Conservation (phyloP, 2,329 filamentous ascomycete genomes). For the Whalleya microplaca region DNA sequence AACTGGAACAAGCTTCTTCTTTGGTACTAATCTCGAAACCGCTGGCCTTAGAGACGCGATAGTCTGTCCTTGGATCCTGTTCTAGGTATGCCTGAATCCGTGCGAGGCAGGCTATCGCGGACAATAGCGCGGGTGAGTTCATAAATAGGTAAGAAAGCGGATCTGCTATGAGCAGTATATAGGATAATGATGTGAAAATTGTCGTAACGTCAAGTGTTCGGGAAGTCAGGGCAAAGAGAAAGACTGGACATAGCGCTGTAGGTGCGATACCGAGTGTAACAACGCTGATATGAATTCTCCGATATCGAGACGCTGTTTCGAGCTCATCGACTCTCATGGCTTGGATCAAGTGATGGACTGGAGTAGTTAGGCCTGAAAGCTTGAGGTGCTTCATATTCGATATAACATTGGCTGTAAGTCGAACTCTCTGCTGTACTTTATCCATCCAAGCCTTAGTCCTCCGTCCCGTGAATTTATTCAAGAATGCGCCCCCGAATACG, state of each 20-base stretch:
- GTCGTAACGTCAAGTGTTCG: constrained; percentile 37
- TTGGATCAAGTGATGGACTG: constrained; percentile 36
- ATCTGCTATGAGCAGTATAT: constrained; percentile 43
- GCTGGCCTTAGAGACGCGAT: not conserved
- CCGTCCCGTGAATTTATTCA: constrained; percentile 28
- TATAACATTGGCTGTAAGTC: constrained; percentile 39
- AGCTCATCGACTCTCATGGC: constrained; percentile 43
- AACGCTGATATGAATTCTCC: constrained; percentile 13
- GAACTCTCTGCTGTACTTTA: constrained; percentile 37
- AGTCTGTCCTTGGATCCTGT: constrained; percentile 33
- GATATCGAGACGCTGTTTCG: constrained; percentile 38
- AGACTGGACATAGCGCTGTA: constrained; percentile 40
- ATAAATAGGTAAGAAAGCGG: constrained; percentile 46
- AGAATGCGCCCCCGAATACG: constrained; percentile 20
- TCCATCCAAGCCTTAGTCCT: constrained; percentile 43
- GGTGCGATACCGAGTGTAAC: constrained; percentile 34
- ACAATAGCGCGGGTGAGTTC: constrained; percentile 41
- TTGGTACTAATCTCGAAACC: not conserved
- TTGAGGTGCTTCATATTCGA: constrained; percentile 48
- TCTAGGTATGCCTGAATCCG: constrained; percentile 45
- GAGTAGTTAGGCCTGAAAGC: constrained; percentile 41
- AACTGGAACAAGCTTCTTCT: constrained; percentile 3
- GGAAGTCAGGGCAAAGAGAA: constrained; percentile 43
- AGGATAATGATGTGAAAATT: constrained; percentile 48
- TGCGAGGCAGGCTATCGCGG: constrained; percentile 44